Evolutionary conservation across 2,329 filamentous ascomycete genomes (phyloP).

Genomic region (Fusarium siculi): DNA sequence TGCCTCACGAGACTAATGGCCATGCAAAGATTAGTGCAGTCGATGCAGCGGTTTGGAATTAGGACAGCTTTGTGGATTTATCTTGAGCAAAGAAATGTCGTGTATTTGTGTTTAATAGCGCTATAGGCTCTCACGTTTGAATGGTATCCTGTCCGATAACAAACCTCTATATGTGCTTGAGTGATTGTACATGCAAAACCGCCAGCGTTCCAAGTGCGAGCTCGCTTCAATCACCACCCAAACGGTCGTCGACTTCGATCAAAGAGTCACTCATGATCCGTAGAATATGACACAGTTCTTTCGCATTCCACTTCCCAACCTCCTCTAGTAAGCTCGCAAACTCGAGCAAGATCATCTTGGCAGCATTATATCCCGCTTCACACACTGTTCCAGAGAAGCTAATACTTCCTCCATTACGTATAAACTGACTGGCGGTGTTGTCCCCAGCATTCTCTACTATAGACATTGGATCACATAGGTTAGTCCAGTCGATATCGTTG

Average conservation of each 20-base stretch:
- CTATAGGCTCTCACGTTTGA: background rate
- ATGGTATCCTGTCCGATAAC: background rate
- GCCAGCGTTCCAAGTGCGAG: rapidly evolving
- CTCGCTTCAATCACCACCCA: background rate
- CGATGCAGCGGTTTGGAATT: background rate
- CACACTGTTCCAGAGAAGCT: background rate
- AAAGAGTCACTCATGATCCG: constrained; percentile 18
- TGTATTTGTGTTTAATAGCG: background rate
- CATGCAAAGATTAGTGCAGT: background rate
- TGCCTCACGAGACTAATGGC: background rate
- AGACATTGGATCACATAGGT: background rate
- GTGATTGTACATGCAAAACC: background rate
- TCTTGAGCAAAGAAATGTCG: rapidly evolving
- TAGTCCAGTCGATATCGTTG: constrained; percentile 5
- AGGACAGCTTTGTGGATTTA: rapidly evolving
- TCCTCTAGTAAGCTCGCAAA: constrained; percentile 16
- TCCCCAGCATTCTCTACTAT: rapidly evolving
- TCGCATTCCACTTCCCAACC: constrained; percentile 16
- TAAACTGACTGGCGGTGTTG: background rate
- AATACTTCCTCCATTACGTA: background rate
- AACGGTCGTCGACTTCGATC: background rate
- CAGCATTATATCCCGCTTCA: constrained; percentile 6
- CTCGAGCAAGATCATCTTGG: background rate
- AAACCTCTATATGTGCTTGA: rapidly evolving
- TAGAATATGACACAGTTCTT: constrained; percentile 6